Evolutionary conservation across 2,329 filamentous ascomycete genomes (phyloP), one percentile per base, ranked within the genome.

Genomic region (Huntiella moniliformis): DNA sequence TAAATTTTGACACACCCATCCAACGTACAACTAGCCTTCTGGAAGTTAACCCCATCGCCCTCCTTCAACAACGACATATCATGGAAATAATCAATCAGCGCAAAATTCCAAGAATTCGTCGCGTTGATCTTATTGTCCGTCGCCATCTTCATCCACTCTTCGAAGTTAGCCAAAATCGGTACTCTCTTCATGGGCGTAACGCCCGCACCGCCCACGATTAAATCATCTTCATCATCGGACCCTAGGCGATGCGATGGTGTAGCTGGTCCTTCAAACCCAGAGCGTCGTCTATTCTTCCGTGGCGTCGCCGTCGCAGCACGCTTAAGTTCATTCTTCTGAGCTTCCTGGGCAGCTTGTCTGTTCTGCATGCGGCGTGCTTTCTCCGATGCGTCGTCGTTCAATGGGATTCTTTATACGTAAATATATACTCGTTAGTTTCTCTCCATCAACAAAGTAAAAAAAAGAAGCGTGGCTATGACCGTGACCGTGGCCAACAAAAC

Each of bases 141-240:
- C 2, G 91, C 91, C 86, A 98, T 93, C 70, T 96, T 98, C 86
- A 98, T 96, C 91, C 88, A 96, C 60, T 98, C 91, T 61, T 98
- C 91, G 56, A 96, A 98, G 63, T 98, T 98, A 57, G 91, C 91
- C 46, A 98, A 68, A 55, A 98, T 82, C 1, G 91, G 91, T 22
- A 94, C 84, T 51, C 87, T 82, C 70, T 94, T 94, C 80, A 93
- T 88, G 45, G 88, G 91, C 50, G 91, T 95, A 45, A 93, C 81
- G 34, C 81, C 83, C 52, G 70, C 75, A 31, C 82, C 81, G 49
- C 74, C 76, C 39, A 83, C 79, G 55, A 77, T 71, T 51, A 77
- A 66, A 50, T 75, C 68, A 33, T 76, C 73, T 52, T 75, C 69
- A 52, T 73, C 70, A 40, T 67, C 71, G 45, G 67, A 68, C 38